These are phyloP conservation scores for Arbutus unedo DNA, from an alignment of 148 eudicot species.

Conservation along the genomic window DNA sequence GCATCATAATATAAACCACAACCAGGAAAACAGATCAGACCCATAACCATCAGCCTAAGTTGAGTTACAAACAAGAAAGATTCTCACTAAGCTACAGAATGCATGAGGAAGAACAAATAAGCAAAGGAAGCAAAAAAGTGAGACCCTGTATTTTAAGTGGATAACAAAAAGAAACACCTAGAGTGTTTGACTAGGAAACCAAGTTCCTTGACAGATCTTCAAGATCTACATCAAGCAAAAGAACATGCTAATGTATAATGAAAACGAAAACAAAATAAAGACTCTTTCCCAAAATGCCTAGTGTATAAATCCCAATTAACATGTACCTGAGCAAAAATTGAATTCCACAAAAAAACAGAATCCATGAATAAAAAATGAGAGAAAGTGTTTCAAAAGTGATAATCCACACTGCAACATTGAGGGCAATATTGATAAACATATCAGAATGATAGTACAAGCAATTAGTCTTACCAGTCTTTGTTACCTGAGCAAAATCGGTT, in stretches of 20 bases:
- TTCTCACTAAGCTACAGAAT: not conserved
- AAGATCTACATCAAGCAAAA: not conserved
- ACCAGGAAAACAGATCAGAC: not conserved
- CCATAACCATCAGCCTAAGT: not conserved
- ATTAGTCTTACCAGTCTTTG: constrained; percentile 28
- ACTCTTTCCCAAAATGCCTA: not conserved
- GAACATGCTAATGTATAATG: constrained; percentile 6
- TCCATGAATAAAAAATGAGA: not conserved
- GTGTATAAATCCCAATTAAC: not conserved
- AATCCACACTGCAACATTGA: not conserved
- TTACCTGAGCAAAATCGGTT: constrained; percentile 27
- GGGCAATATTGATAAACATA: not conserved
- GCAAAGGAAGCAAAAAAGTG: not conserved
- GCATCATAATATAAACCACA: not conserved
- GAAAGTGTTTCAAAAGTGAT: not conserved
- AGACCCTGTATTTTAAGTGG: not conserved
- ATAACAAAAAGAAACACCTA: not conserved
- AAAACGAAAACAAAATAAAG: not conserved
- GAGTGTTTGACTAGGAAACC: not conserved
- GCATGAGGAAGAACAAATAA: not conserved
- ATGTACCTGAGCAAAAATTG: not conserved
- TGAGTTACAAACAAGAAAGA: not conserved
- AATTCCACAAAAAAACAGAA: not conserved
- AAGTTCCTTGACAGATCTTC: not conserved
- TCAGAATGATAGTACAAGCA: not conserved